Conservation (phyloP, 2,329 filamentous ascomycete species). For the Sporothrix protearum region DNA sequence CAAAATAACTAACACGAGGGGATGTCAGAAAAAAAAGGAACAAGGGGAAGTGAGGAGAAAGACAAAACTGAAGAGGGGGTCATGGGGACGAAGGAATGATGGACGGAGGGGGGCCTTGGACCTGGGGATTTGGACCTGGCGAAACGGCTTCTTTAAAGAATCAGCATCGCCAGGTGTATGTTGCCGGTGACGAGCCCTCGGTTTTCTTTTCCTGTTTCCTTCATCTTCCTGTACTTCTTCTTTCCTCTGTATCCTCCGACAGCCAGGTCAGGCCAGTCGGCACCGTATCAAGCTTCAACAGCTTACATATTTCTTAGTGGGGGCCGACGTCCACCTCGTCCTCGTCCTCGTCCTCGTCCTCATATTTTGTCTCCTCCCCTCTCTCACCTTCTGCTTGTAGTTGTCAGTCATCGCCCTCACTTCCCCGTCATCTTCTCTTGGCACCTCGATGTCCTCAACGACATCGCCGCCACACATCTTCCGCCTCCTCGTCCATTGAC, state of each 20-base stretch:
- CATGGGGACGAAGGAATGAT: not conserved
- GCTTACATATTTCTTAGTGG: not conserved
- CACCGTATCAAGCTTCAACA: slow-evolving; percentile 8
- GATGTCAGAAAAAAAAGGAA: not conserved
- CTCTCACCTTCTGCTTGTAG: not conserved
- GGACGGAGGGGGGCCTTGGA: too few relatives aligned
- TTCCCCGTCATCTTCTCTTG: not conserved
- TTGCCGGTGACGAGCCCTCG: not conserved
- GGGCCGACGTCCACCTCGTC: not conserved
- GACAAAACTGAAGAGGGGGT: not conserved
- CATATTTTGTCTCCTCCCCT: not conserved
- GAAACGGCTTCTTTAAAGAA: not conserved
- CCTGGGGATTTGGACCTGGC: not conserved
- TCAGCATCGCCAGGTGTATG: not conserved
- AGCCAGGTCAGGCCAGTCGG: not conserved
- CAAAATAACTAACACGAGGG: not conserved
- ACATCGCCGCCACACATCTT: not conserved
- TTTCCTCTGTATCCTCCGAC: not conserved
- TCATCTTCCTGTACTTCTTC: not conserved
- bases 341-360: not conserved
- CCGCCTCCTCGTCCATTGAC: not conserved
- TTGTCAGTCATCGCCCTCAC: not conserved
- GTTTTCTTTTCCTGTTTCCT: not conserved
- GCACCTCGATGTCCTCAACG: not conserved
- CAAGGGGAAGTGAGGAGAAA: not conserved